Evolutionary conservation across 352 stramenopile species (phyloP).

Genomic region (Phytophthora ramorum): DNA sequence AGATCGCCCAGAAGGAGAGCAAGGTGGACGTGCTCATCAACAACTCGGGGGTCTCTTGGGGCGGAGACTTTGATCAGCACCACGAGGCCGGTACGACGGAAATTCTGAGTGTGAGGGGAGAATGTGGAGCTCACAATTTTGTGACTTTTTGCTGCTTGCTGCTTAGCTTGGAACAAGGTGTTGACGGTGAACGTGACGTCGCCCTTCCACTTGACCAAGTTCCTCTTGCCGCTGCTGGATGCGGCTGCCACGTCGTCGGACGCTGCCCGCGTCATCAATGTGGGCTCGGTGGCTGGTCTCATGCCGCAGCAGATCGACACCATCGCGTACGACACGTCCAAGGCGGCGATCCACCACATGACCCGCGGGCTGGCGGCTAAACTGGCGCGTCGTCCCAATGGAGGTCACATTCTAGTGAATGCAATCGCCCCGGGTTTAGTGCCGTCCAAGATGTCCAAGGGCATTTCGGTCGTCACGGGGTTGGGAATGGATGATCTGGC

Average conservation of each 20-base stretch:
- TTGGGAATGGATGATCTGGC: background rate
- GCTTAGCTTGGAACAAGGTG: conserved; percentile 89
- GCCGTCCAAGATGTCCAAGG: conserved; percentile 87
- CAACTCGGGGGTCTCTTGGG: conserved; percentile 87
- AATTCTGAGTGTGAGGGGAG: conserved; percentile 83
- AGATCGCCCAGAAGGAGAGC: conserved; percentile 80
- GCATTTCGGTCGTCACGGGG: conserved; percentile 63
- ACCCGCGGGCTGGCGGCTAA: conserved; percentile 91
- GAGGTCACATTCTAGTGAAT: conserved; percentile 94
- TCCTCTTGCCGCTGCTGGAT: conserved; percentile 91
- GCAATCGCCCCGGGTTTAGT: conserved; percentile 92
- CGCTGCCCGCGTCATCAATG: conserved; percentile 71
- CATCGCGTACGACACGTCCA: conserved; percentile 93
- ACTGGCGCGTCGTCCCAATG: conserved; percentile 70
- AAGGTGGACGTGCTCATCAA: conserved; percentile 95
- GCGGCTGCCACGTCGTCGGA: conserved; percentile 47
- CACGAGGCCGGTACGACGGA: conserved; percentile 25
- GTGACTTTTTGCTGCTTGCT: conserved; percentile 27
- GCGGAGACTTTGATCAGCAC: conserved; percentile 46
- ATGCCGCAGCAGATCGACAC: conserved; percentile 85
- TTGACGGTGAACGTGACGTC: conserved; percentile 94
- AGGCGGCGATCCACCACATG: conserved; percentile 93
- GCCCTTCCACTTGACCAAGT: conserved; percentile 92
- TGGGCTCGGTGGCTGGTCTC: conserved; percentile 76
- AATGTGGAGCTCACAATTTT: conserved; percentile 93